These are phyloP conservation scores for Penicillium hordei DNA, from an alignment of 2,329 filamentous ascomycete species.

Conservation along the genomic window DNA sequence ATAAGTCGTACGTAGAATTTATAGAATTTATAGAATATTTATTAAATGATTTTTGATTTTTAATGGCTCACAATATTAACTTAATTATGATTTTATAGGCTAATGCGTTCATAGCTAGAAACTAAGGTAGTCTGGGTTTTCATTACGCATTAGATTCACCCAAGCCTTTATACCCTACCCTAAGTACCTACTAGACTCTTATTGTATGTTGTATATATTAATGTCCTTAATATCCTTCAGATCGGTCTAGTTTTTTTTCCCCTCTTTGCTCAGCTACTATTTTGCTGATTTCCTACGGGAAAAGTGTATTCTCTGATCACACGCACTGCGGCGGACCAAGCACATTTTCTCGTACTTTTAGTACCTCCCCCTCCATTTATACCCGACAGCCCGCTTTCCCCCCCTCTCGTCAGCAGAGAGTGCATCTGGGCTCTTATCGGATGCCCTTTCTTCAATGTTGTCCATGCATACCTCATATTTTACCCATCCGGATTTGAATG, in stretches of 20 bases:
- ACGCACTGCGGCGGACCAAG: slow-evolving; percentile 10
- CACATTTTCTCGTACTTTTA: slow-evolving; percentile 9
- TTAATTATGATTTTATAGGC: background rate
- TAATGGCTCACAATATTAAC: background rate
- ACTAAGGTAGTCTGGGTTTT: slow-evolving; percentile 20
- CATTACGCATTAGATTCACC: slow-evolving; percentile 19
- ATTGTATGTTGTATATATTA: background rate
- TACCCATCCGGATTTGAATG: slow-evolving; percentile 21
- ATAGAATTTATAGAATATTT: background rate
- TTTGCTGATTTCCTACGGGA: slow-evolving; percentile 4
- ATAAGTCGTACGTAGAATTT: background rate
- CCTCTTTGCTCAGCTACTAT: slow-evolving; percentile 1
- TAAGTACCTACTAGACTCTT: background rate
- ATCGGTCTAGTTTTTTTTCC: background rate
- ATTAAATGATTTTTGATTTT: background rate
- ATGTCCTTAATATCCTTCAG: slow-evolving; percentile 2
- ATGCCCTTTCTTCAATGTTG: slow-evolving; percentile 35
- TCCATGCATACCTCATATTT: slow-evolving; percentile 39
- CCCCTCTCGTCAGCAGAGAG: background rate
- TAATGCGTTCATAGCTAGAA: slow-evolving; percentile 5
- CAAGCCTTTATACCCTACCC: background rate
- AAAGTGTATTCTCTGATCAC: slow-evolving; percentile 14
- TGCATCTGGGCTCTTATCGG: slow-evolving; percentile 1
- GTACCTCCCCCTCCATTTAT: slow-evolving; percentile 9
- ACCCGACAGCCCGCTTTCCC: slow-evolving; percentile 1